These are phyloP conservation scores for Mycena albidolilacea DNA, from an alignment of 768 basidiomycete species.

Conservation along the genomic window DNA sequence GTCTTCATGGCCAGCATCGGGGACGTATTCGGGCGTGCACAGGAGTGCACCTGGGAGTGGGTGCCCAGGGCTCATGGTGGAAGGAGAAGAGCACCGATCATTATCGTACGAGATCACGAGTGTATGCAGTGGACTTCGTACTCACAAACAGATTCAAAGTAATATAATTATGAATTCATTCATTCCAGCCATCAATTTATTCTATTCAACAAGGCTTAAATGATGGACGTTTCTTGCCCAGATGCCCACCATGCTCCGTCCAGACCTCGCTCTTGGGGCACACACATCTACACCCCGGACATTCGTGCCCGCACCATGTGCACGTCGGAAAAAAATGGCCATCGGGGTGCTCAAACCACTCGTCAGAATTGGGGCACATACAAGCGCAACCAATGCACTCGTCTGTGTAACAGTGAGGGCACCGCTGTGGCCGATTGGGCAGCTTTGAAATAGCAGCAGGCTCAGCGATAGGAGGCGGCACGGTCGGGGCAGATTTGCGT, in stretches of 20 bases:
- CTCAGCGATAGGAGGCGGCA: not conserved
- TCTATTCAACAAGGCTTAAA: not conserved
- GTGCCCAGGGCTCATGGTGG: too few relatives aligned
- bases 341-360: not conserved
- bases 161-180: too few relatives aligned
- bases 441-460: not conserved
- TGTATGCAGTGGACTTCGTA: too few relatives aligned
- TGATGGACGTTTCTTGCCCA: not conserved
- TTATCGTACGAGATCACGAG: too few relatives aligned
- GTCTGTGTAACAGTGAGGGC: not conserved
- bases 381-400: not conserved
- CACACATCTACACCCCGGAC: not conserved
- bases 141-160: too few relatives aligned
- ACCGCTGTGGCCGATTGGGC: not conserved
- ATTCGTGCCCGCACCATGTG: not conserved
- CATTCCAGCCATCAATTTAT: too few relatives aligned
- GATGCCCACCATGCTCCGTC: constrained; percentile 6
- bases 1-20: constrained; percentile 9
- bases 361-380: not conserved
- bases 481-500: too few relatives aligned
- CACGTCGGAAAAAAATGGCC: constrained; percentile 12
- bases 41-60: not conserved
- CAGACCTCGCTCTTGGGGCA: not conserved
- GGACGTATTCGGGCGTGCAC: not conserved
- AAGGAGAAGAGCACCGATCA: not conserved